These are phyloP conservation scores for Macadamia tetraphylla DNA, from an alignment of 164 flowering plant species.

Conservation along the genomic window DNA sequence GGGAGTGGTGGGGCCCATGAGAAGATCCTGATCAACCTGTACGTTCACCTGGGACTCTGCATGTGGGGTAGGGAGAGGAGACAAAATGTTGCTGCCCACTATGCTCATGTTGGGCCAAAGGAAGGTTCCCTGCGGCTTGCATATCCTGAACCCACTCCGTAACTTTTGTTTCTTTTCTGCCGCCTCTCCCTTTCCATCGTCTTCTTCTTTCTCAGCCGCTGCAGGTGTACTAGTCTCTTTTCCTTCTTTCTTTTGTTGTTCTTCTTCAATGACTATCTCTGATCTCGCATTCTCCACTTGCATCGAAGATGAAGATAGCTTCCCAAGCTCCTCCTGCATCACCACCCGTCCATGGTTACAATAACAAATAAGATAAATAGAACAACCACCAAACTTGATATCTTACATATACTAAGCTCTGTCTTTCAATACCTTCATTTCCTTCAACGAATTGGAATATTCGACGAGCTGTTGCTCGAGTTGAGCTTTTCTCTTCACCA, in stretches of 20 bases:
- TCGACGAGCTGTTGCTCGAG: constrained; percentile 15
- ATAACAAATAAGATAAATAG: too few species aligned
- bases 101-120: constrained; percentile 48
- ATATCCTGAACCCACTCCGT: constrained; percentile 75
- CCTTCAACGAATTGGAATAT: constrained; percentile 14
- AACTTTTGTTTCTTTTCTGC: constrained; percentile 50
- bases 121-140: constrained; percentile 67
- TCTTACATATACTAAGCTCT: too few species aligned
- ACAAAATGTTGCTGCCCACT: not conserved
- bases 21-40: constrained; percentile 20
- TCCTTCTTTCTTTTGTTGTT: too few species aligned
- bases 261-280: too few species aligned
- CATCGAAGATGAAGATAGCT: too few species aligned
- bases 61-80: constrained; percentile 9
- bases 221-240: not conserved
- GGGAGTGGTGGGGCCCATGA: constrained; percentile 42
- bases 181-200: not conserved
- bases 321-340: too few species aligned
- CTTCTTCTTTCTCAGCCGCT: not conserved
- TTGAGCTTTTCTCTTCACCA: constrained; percentile 10
- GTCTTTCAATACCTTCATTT: constrained; percentile 17
- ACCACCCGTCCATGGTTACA: too few species aligned
- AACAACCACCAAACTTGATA: too few species aligned
- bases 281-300: too few species aligned
- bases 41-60: constrained; percentile 10